Conservation (phyloP, 768 basidiomycete species). For the Hydnum rufescens region DNA sequence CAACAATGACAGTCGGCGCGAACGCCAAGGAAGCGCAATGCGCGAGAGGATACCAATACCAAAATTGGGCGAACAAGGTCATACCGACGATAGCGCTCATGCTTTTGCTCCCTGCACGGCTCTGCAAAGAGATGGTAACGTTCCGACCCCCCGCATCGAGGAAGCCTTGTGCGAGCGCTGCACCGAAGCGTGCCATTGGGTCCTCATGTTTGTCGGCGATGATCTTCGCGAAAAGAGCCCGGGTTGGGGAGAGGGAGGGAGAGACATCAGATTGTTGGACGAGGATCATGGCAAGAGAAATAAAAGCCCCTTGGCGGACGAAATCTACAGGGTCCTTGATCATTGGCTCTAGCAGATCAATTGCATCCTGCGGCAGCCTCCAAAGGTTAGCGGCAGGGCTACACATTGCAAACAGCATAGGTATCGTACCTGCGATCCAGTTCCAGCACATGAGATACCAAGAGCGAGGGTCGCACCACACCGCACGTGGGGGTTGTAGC, state of each 20-base stretch:
- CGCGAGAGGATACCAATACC: conserved; percentile 99
- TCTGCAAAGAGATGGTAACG: conserved; percentile 83
- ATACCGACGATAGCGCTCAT: conserved; percentile 95
- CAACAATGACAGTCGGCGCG: conserved; percentile 89
- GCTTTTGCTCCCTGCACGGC: conserved; percentile 80
- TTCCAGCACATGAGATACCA: conserved; percentile 94
- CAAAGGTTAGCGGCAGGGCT: conserved; percentile 1
- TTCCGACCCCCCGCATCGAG: conserved; percentile 97
- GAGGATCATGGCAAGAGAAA: conserved; percentile 90
- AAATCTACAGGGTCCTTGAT: conserved; percentile 97
- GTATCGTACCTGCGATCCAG: conserved; percentile 61
- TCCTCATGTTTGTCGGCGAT: conserved; percentile 95
- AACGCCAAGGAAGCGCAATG: conserved; percentile 86
- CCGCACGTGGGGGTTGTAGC: conserved; percentile 96
- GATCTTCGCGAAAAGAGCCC: conserved; percentile 76
- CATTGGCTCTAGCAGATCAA: conserved; percentile 94
- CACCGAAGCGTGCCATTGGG: conserved; percentile 95
- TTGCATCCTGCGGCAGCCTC: conserved; percentile 52
- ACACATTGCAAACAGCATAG: neutral
- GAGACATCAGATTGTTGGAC: conserved; percentile 90
- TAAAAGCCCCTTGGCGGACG: conserved; percentile 92
- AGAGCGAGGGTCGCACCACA: conserved; percentile 93
- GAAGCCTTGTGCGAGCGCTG: conserved; percentile 85
- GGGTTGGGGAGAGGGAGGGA: conserved; percentile 57
- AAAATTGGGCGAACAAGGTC: conserved; percentile 95